These are phyloP conservation scores for Claviceps maximensis DNA, from an alignment of 2,329 filamentous ascomycete genomes.

Conservation along the genomic window DNA sequence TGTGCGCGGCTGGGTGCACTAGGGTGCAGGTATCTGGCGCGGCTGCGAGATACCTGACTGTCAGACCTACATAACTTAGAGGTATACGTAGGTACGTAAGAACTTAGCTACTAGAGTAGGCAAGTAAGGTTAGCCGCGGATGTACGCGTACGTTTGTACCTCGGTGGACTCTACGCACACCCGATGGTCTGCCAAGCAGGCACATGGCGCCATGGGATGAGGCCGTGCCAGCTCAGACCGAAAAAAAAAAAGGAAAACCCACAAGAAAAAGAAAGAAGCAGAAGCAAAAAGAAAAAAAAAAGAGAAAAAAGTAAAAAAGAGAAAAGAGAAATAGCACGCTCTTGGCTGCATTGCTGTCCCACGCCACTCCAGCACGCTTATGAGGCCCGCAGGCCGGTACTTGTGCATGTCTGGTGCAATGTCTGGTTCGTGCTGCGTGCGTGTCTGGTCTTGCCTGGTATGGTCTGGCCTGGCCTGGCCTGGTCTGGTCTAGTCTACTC, in stretches of 20 bases:
- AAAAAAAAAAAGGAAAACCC: no score
- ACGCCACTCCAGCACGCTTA: not conserved
- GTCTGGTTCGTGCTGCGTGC: not conserved
- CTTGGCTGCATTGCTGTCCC: not conserved
- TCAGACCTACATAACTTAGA: not conserved
- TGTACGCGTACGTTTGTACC: not conserved
- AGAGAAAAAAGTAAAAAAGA: not conserved
- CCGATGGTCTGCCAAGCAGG: not conserved
- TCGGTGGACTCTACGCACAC: not conserved
- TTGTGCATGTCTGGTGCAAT: not conserved
- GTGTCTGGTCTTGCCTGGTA: not conserved
- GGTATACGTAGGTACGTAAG: no score
- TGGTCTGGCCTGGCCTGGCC: not conserved
- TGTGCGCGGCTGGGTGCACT: not conserved
- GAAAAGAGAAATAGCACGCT: not conserved
- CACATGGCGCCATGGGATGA: not conserved
- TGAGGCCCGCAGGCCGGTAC: not conserved
- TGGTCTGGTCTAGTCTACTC: not conserved
- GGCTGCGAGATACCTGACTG: not conserved
- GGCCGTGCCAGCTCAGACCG: no score
- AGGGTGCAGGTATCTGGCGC: not conserved
- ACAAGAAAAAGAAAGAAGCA: no score
- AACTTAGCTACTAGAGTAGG: no score
- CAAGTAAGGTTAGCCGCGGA: no score
- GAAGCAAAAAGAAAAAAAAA: not conserved